Conservation (phyloP, 352 stramenopile species). For the Albugo candida region DNA sequence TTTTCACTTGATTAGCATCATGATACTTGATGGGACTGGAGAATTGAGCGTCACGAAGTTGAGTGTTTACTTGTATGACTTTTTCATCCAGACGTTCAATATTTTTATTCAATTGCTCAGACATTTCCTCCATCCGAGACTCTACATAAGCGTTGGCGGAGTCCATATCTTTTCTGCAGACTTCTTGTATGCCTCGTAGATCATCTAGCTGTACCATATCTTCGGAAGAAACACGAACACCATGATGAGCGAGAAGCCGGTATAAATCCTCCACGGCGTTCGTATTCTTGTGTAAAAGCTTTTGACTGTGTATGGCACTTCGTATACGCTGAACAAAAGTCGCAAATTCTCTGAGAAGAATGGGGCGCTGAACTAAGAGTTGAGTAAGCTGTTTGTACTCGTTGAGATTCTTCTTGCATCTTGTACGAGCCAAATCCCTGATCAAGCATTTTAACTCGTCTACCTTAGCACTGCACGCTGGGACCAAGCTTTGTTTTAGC, state of each 20-base stretch:
- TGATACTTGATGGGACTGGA: conserved; percentile 79
- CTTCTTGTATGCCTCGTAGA: conserved; percentile 65
- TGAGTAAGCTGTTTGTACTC: conserved; percentile 84
- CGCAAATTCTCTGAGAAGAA: conserved; percentile 86
- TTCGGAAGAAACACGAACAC: conserved; percentile 80
- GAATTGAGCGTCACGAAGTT: conserved; percentile 73
- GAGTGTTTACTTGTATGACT: conserved; percentile 60
- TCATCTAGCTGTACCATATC: conserved; percentile 88
- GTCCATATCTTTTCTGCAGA: conserved; percentile 78
- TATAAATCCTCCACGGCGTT: conserved; percentile 89
- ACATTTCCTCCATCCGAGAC: conserved; percentile 80
- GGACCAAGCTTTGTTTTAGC: conserved; percentile 85
- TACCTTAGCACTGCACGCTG: conserved; percentile 82
- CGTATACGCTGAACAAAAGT: conserved; percentile 67
- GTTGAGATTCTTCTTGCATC: conserved; percentile 74
- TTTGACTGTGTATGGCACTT: conserved; percentile 51
- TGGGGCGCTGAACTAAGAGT: conserved; percentile 55
- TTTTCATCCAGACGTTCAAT: conserved; percentile 86
- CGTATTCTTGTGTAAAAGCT: conserved; percentile 63
- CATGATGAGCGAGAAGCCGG: conserved; percentile 75
- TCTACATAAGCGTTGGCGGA: conserved; percentile 73
- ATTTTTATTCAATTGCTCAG: conserved; percentile 78
- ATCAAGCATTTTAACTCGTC: conserved; percentile 85
- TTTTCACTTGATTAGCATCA: conserved; percentile 57
- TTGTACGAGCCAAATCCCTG: conserved; percentile 72